A percentile compares a stretch with the other conserved stretches of the same genome.
Conservation (phyloP, 495 filamentous ascomycete species). For the Pseudoneurospora amorphoporcata region DNA sequence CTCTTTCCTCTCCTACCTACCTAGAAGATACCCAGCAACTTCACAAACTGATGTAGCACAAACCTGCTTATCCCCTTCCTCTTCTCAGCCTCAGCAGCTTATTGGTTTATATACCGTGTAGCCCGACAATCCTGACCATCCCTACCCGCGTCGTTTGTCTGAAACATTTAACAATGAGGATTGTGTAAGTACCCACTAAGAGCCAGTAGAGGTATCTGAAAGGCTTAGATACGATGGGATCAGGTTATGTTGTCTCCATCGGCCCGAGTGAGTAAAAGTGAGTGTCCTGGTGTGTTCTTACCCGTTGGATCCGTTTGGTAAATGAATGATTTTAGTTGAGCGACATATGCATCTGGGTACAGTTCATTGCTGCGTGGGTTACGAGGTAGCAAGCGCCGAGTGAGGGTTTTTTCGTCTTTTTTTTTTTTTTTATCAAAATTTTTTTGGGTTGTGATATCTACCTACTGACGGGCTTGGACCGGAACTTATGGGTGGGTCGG, state of each 20-base stretch:
- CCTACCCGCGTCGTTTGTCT: neutral
- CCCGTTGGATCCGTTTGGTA: neutral
- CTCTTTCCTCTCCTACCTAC: neutral
- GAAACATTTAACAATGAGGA: neutral
- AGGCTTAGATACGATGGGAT: neutral
- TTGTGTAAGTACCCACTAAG: neutral
- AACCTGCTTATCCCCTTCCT: neutral
- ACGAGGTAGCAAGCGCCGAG: neutral
- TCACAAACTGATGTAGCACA: neutral
- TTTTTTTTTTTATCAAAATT: no score
- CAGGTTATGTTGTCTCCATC: neutral
- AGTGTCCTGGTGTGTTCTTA: neutral
- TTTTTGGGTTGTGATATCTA: neutral
- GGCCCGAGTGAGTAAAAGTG: no score
- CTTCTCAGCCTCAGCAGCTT: neutral
- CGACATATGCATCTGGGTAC: neutral
- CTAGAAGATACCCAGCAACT: neutral
- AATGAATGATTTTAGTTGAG: neutral
- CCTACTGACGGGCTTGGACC: neutral
- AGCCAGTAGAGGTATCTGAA: neutral
- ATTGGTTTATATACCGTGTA: neutral
- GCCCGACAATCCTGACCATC: neutral
- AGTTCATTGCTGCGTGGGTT: neutral
- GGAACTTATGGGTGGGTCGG: neutral
- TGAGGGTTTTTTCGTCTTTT: neutral